Conservation (phyloP, 2,329 filamentous ascomycete species). For the Talaromyces sp. region DNA sequence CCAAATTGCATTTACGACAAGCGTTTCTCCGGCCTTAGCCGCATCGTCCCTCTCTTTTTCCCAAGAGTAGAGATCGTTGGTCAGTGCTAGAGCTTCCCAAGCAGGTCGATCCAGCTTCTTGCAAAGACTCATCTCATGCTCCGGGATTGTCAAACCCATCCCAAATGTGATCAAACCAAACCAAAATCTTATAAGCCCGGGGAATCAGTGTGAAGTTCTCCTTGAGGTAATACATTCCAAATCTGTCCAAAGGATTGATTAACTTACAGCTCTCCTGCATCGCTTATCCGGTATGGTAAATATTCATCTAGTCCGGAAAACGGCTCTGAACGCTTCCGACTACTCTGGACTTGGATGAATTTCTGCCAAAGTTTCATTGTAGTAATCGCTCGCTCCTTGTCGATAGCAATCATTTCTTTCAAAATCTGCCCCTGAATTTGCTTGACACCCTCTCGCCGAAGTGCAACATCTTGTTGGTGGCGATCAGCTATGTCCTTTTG, state of each 20-base stretch:
- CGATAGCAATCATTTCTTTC: conserved; percentile 30
- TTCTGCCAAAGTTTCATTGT: conserved; percentile 29
- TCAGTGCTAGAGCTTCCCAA: conserved; percentile 31
- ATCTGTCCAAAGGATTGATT: not conserved
- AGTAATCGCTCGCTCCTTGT: conserved; percentile 23
- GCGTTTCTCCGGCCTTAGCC: not conserved
- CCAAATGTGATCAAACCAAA: conserved; percentile 38
- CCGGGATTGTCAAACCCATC: conserved; percentile 37
- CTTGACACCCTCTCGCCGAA: conserved; percentile 23
- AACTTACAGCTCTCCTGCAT: conserved; percentile 28
- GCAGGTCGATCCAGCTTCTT: conserved; percentile 29
- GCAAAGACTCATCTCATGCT: conserved; percentile 32
- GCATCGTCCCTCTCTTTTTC: conserved; percentile 36
- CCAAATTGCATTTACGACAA: conserved; percentile 41
- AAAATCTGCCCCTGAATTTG: conserved; percentile 22
- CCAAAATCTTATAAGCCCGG: conserved; percentile 29
- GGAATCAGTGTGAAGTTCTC: not conserved
- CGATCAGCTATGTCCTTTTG: not conserved
- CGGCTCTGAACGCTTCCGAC: conserved; percentile 12
- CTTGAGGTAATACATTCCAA: not conserved
- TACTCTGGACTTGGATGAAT: conserved; percentile 22
- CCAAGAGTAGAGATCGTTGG: conserved; percentile 43
- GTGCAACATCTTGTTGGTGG: not conserved
- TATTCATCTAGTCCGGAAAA: conserved; percentile 29
- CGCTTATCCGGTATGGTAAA: conserved; percentile 27